Base-by-base conservation (phyloP, 2,329 filamentous ascomycete species). In the Cyphellophora europaea region DNA sequence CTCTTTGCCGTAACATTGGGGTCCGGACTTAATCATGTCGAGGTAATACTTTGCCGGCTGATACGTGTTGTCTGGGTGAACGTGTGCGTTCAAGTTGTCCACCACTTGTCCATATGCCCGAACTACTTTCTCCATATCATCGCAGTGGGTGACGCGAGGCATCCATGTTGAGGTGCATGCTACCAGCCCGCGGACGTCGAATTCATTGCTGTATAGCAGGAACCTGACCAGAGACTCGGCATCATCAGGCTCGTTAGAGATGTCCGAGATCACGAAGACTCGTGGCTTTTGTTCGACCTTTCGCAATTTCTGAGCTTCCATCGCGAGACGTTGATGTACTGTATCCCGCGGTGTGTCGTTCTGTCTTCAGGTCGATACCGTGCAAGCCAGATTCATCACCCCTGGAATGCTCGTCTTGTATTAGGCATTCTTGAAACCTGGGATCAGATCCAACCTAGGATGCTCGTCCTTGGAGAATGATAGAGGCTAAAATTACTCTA, bases 31-130 rank as follows among this genome's bases (percentile, higher is more conserved):
- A 18, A 69, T 53, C 11, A 65, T 48, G 13, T 46, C 42, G 14
- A 49, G 48, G 19, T 62, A 36, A 32, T 59, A 50, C 5, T 62
- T 52, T 2, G 54, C 58, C 0, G 57, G 50, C 0, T 63, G 62
- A 39, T 67, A 71, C 10, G 49, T 53, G 3, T 53, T 52, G 35
- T 65, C 58, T 0, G 61, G 57, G 34, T 67, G 65, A 3, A 59
- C 62, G 41, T 73, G 69, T 3, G 47, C 45, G 36, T 69, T 67
- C 6, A 75, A 53, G 38, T 67, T 74, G 10, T 63, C 59, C 13
- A 60, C 57, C 1, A 61, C 63, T 15, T 58, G 45, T 3, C 47
- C 57, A 40, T 69, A 69, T 3, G 58, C 64, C 30, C 67, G 50
- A 30, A 67, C 36, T 23, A 68, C 64, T 19, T 56, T 56, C 36